A percentile compares a stretch with the other conserved stretches of the same genome.
Evolutionary conservation across 2,329 filamentous ascomycete genomes (phyloP).

Genomic region (Venturia carpophila): DNA sequence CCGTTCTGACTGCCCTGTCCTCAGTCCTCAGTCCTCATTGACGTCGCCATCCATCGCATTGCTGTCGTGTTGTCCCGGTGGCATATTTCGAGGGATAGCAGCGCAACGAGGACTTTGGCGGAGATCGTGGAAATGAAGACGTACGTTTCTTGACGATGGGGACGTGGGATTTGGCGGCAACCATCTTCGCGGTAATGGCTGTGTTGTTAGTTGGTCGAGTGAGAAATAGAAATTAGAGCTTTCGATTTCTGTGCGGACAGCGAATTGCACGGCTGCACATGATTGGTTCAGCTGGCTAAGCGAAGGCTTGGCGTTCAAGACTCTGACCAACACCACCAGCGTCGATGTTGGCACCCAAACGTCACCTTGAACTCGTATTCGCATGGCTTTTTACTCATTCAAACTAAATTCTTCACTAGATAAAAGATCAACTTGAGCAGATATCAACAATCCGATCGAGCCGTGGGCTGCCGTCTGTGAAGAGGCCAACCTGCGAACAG

Average conservation of each 20-base stretch:
- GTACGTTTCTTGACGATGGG: conserved; percentile 99
- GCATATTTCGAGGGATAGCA: conserved; percentile 6
- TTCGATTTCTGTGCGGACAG: not conserved
- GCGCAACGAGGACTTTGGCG: not conserved
- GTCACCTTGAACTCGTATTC: no score
- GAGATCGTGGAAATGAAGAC: conserved; percentile 37
- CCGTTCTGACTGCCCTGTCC: not conserved
- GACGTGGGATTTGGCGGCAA: conserved; percentile 98
- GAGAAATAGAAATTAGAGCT: not conserved
- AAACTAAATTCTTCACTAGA: no score
- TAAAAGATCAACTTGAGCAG: no score
- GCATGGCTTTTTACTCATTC: no score
- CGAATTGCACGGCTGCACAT: not conserved
- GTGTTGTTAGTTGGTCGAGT: conserved; percentile 8
- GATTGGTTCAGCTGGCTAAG: not conserved
- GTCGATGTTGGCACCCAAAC: no score
- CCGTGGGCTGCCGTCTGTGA: no score
- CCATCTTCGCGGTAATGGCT: conserved; percentile 51
- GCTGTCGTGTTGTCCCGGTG: not conserved
- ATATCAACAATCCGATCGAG: no score
- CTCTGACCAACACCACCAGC: no score
- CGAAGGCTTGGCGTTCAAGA: not conserved
- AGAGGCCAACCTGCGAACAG: no score
- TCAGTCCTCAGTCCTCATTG: not conserved
- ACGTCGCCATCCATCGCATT: conserved; percentile 9